phyloP scores from a whole-genome alignment of 78 protist species.

The Pigoraptor vietnamica region DNA sequence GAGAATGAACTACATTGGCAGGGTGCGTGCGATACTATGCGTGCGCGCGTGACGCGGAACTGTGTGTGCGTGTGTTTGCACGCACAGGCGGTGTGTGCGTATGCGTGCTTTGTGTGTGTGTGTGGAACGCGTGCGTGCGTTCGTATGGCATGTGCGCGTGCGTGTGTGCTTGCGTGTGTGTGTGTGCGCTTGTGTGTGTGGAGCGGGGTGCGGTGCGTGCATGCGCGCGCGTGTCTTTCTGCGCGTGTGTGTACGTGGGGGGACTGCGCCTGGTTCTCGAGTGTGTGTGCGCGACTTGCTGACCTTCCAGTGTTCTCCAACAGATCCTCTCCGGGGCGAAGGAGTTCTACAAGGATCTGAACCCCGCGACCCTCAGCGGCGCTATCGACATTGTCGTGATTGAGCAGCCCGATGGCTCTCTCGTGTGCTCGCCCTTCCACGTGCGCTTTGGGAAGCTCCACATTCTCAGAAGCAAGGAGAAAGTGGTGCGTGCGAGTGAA shows the following conservation, averaged over 20 bases:
- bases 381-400: constrained; percentile 82
- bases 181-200: neutral
- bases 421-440: constrained; percentile 78
- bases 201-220: neutral
- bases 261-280: neutral
- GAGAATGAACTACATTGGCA: neutral
- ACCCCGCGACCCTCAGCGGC: constrained; percentile 80
- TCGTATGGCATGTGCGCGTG: neutral
- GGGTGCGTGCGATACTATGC: neutral
- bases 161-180: neutral
- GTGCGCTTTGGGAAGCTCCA: constrained; percentile 88
- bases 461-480: constrained; percentile 55
- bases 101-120: neutral
- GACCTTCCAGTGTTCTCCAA: neutral
- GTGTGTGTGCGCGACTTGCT: neutral
- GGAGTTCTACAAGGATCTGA: constrained; percentile 25
- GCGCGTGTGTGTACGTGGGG: neutral
- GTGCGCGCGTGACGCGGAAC: neutral
- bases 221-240: neutral
- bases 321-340: neutral
- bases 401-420: constrained; percentile 68
- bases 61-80: neutral
- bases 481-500: constrained; percentile 34
- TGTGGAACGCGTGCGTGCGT: neutral
- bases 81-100: neutral